Evolutionary conservation across 352 stramenopile species (phyloP).

Genomic region (Pythium phragmiticola): DNA sequence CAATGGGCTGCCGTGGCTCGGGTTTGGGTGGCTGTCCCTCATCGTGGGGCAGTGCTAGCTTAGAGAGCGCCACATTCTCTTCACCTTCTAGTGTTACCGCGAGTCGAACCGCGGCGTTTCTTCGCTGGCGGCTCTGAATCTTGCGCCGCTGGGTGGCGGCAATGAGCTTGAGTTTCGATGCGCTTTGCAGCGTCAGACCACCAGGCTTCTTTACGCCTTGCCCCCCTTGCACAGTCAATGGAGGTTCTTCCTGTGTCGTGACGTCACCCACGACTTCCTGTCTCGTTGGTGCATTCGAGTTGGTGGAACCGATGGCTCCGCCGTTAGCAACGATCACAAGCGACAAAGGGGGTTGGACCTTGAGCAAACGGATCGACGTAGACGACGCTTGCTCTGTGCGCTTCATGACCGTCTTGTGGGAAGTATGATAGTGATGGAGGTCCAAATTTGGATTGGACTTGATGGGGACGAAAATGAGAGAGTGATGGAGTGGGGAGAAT

Average conservation of each 20-base stretch:
- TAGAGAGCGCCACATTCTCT: not conserved
- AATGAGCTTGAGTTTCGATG: conserved; percentile 26
- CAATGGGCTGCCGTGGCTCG: conserved; percentile 30
- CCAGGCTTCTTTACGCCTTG: not conserved
- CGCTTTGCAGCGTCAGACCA: conserved; percentile 15
- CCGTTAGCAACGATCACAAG: not conserved
- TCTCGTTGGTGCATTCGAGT: not conserved
- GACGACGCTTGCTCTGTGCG: not conserved
- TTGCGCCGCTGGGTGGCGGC: conserved; percentile 21
- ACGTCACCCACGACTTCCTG: not conserved
- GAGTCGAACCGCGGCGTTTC: conserved; percentile 10
- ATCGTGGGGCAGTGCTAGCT: not conserved
- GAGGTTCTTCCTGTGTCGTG: not conserved
- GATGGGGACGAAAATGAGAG: conserved; percentile 1
- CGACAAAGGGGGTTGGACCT: not conserved
- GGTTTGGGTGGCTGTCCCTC: not conserved
- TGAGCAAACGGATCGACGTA: conserved; percentile 9
- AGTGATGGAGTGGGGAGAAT: not conserved
- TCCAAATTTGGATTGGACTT: conserved; percentile 8
- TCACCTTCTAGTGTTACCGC: conserved; percentile 13
- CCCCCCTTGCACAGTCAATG: too few relatives aligned
- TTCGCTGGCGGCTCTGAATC: conserved; percentile 15
- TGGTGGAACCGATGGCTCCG: not conserved
- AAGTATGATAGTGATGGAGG: not conserved
- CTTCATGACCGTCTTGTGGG: not conserved